Evolutionary conservation across 345 rosid genomes (phyloP).

Genomic region (Corymbia maculata): DNA sequence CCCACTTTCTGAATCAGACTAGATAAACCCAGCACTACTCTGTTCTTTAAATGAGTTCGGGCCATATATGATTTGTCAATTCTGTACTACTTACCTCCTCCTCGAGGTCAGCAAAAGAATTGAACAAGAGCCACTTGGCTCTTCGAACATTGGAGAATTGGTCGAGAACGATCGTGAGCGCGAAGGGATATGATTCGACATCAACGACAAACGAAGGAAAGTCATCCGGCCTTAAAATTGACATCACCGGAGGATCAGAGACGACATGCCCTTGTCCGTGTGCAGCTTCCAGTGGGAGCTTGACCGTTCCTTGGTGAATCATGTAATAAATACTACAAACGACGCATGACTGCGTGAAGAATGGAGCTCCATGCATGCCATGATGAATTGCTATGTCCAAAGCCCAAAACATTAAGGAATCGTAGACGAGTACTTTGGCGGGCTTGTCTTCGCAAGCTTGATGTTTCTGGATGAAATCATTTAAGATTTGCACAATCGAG

Average conservation of each 20-base stretch:
- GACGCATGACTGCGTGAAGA: conserved; percentile 20
- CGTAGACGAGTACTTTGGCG: conserved; percentile 29
- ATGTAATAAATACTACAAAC: conserved; percentile 6
- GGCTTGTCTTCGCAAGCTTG: conserved; percentile 6
- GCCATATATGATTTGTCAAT: not conserved
- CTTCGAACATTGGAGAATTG: conserved; percentile 24
- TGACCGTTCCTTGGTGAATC: not conserved
- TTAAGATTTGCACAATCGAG: conserved; percentile 11
- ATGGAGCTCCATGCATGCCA: conserved; percentile 9
- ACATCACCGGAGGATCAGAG: conserved; percentile 9
- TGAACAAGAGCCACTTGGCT: conserved; percentile 31
- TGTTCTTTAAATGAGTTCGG: not conserved
- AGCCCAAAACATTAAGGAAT: conserved; percentile 34
- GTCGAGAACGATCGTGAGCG: not conserved
- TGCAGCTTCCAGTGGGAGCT: conserved; percentile 13
- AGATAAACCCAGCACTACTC: not conserved
- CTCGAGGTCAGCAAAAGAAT: conserved; percentile 39
- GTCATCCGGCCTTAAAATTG: conserved; percentile 18
- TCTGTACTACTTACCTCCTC: conserved; percentile 21
- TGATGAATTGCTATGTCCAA: conserved; percentile 12
- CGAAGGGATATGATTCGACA: conserved; percentile 4
- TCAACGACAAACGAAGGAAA: conserved; percentile 29
- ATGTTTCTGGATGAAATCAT: conserved; percentile 10
- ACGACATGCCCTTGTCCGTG: not conserved
- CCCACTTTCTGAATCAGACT: not conserved